Conservation (phyloP, 495 filamentous ascomycete species). For the Aspergillus nanangensis region DNA sequence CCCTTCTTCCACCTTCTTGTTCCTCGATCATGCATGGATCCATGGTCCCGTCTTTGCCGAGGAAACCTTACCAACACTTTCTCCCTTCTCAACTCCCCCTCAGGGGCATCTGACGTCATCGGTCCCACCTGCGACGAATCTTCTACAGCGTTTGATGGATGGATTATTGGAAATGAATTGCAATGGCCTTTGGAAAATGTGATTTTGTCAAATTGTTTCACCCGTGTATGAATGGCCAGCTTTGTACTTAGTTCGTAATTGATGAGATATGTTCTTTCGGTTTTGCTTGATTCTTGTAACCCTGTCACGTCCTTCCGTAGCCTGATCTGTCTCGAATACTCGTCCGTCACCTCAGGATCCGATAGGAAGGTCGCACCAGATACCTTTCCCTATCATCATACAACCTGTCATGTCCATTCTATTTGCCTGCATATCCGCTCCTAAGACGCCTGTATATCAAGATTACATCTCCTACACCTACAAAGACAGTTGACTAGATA, state of each 20-base stretch:
- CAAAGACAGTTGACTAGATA: too few relatives aligned
- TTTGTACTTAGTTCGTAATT: conserved; percentile 21
- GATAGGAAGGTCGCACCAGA: too few relatives aligned
- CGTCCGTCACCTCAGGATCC: too few relatives aligned
- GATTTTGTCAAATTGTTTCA: conserved; percentile 8
- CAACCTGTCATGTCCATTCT: too few relatives aligned
- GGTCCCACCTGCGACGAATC: conserved; percentile 7
- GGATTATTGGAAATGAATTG: conserved; percentile 15
- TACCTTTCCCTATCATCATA: too few relatives aligned
- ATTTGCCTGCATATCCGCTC: too few relatives aligned
- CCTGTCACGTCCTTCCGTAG: too few relatives aligned
- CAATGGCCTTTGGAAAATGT: conserved; percentile 14
- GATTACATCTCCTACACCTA: too few relatives aligned
- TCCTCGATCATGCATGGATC: neutral
- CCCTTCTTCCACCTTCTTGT: neutral
- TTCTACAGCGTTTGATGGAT: conserved; percentile 12
- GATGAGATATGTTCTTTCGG: conserved; percentile 11
- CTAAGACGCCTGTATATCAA: too few relatives aligned
- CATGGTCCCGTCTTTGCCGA: neutral
- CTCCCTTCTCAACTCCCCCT: too few relatives aligned
- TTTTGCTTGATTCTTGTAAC: conserved; percentile 4
- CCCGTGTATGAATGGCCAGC: conserved; percentile 16
- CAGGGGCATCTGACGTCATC: conserved; percentile 13
- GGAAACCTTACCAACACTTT: too few relatives aligned
- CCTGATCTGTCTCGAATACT: too few relatives aligned